A percentile compares a stretch with the other conserved stretches of the same genome.
Evolutionary conservation across 2,329 filamentous ascomycete genomes (phyloP).

Genomic region (Apiospora koreana): DNA sequence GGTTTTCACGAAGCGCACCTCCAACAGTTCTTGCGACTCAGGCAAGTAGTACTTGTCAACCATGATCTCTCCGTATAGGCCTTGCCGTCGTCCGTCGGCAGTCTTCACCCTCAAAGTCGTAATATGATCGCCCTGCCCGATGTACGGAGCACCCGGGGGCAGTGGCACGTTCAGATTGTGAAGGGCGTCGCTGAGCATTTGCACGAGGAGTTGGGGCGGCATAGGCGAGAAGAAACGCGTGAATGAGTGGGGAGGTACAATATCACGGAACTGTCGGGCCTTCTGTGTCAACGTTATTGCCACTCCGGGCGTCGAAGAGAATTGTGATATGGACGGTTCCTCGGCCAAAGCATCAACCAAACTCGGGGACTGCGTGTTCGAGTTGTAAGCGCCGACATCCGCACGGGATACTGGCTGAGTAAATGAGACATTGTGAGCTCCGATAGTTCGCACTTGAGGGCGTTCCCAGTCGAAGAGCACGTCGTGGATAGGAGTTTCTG

Average conservation of each 20-base stretch:
- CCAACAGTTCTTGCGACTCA: slow-evolving; percentile 64
- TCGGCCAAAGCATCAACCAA: slow-evolving; percentile 71
- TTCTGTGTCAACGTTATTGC: slow-evolving; percentile 86
- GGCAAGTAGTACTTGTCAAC: slow-evolving; percentile 66
- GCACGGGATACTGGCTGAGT: slow-evolving; percentile 48
- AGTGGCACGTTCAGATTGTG: slow-evolving; percentile 83
- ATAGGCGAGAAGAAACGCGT: slow-evolving; percentile 91
- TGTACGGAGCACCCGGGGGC: slow-evolving; percentile 47
- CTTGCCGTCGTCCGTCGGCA: slow-evolving; percentile 70
- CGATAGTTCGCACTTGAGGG: slow-evolving; percentile 59
- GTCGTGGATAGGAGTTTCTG: slow-evolving; percentile 75
- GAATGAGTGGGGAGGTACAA: slow-evolving; percentile 82
- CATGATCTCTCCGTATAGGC: slow-evolving; percentile 72
- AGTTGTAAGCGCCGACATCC: slow-evolving; percentile 38
- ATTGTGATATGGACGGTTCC: slow-evolving; percentile 85
- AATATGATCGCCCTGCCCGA: slow-evolving; percentile 54
- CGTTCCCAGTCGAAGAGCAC: slow-evolving; percentile 86
- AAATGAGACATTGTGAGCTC: slow-evolving; percentile 43
- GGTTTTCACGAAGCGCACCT: slow-evolving; percentile 89
- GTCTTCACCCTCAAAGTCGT: slow-evolving; percentile 73
- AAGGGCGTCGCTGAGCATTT: slow-evolving; percentile 77
- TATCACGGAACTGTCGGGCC: slow-evolving; percentile 85
- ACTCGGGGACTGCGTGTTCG: slow-evolving; percentile 33
- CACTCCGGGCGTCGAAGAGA: slow-evolving; percentile 75
- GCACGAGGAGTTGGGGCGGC: slow-evolving; percentile 72